Evolutionary conservation across 148 eudicot genomes (phyloP).

Genomic region (Camellia granthamiana): DNA sequence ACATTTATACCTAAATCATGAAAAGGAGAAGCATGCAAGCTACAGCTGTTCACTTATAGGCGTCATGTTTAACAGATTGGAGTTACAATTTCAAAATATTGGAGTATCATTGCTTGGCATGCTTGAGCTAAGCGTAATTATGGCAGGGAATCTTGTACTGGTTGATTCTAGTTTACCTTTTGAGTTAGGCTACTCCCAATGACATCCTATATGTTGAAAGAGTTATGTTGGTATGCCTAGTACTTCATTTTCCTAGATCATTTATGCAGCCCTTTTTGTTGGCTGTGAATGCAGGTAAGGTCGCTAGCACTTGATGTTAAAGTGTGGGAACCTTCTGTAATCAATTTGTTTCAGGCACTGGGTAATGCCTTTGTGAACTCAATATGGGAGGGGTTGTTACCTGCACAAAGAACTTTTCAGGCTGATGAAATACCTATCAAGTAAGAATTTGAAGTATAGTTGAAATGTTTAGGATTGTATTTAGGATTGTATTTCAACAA

Average conservation of each 20-base stretch:
- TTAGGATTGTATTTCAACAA: constrained; percentile 6
- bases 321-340: constrained; percentile 97
- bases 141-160: not conserved
- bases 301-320: constrained; percentile 87
- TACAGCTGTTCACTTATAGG: not conserved
- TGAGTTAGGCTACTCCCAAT: not conserved
- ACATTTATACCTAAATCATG: not conserved
- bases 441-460: constrained; percentile 40
- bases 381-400: constrained; percentile 85
- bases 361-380: constrained; percentile 88
- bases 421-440: constrained; percentile 70
- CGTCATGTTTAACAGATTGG: not conserved
- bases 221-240: not conserved
- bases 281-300: constrained; percentile 61
- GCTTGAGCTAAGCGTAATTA: not conserved
- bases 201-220: not conserved
- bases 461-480: not conserved
- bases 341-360: constrained; percentile 71
- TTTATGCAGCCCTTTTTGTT: constrained; percentile 15
- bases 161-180: not conserved
- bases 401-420: constrained; percentile 48
- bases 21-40: not conserved
- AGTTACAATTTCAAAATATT: not conserved
- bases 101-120: not conserved
- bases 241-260: constrained; percentile 1